Base-by-base conservation (phyloP, 352 stramenopile species). In the Phytophthora crassamura region DNA sequence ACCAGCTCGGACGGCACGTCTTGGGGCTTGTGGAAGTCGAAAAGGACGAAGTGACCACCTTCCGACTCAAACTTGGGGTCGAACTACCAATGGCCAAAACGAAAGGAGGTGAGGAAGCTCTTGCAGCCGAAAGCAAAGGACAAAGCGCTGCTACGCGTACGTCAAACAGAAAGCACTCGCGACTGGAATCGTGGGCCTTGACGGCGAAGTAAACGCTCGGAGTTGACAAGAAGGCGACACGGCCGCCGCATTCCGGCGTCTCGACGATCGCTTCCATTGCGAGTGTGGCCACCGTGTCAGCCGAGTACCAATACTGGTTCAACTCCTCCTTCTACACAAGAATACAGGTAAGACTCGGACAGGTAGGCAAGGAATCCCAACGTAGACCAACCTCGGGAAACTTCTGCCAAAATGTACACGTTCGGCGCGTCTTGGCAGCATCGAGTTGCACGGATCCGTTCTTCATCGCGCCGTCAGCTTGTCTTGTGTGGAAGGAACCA, bases 241-340 rank as follows among this genome's bases (percentile, higher is more conserved):
- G 68, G 3, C 56, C 59, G 3, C 69, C 74, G n/a, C 40, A 25
- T 22, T 56, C 46, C 3, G 53, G 51, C 22, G 82, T 88, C 49
- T 96, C 80, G 14, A 76, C 73, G 16, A 90, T 42, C 2, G 88
- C 78, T 63, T 94, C 87, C 14, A 71, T 61, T 0, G 82, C 83
- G n/a, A 93, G 59, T 16, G 72, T 78, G 18, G 97, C 74, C 18
- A 98, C 94, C 0, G 94, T 98, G 7, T 80, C 62, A 5, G 77
- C 66, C 1, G 90, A 98, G 66, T 98, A 98, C 94, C 94, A 98
- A 63, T 98, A 98, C 69, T 98, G 95, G 73, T 98, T 98, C n/a
- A 98, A 72, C 66, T 98, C 82, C 66, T 87, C 86, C 73, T 98
- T 97, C 83, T 98, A 18, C 16, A 43, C 18, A 39, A 33, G 3